Evolutionary conservation across 2,329 filamentous ascomycete genomes (phyloP), one percentile per base, ranked within the genome.

Genomic region (Davidsoniella virescens): DNA sequence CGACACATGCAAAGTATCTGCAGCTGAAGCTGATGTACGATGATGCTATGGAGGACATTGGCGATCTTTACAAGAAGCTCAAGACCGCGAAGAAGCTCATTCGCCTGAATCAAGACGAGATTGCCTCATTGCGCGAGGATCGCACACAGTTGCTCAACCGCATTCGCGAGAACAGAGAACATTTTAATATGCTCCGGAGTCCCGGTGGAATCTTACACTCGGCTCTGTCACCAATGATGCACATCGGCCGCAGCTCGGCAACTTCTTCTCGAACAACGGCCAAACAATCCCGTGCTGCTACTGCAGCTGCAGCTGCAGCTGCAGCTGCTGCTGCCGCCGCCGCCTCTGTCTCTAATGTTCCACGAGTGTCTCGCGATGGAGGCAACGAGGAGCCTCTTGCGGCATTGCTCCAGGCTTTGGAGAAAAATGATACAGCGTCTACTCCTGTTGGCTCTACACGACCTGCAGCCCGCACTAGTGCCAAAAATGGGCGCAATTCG

Each of bases 151-250:
- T 95, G 47, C 76, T 88, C 52, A 84, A 80, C 54, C 81, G 90
- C 17, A 94, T 96, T 55, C 78, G 84, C 40, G 86, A 94, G 62
- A 94, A 94, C 60, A 73, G 90, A 55, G 84, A 93, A 60, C 87
- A 94, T 60, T 80, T 94, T 58, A 84, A 85, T 52, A 74, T 75
- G 60, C 75, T 94, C 45, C 81, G 84, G 59, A 82, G 84, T 57
- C 84, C 85, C 1, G 82, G 83, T 12, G 79, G 77, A 47, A 75
- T 77, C 33, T 79, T 79, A 51, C 75, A 83, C 54, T 68, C 75
- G 52, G 71, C 78, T 52, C 65, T 80, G 53, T 79, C 76, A 2
- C 78, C 80, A 56, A 66, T 71, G 66, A 45, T 17, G 7, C 42
- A 26, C 33, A 44, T 10, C 26, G 44, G 42, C 5, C 41, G 9